These are phyloP conservation scores for Geranium incanum DNA, from an alignment of 441 rosid genomes.

Conservation along the genomic window DNA sequence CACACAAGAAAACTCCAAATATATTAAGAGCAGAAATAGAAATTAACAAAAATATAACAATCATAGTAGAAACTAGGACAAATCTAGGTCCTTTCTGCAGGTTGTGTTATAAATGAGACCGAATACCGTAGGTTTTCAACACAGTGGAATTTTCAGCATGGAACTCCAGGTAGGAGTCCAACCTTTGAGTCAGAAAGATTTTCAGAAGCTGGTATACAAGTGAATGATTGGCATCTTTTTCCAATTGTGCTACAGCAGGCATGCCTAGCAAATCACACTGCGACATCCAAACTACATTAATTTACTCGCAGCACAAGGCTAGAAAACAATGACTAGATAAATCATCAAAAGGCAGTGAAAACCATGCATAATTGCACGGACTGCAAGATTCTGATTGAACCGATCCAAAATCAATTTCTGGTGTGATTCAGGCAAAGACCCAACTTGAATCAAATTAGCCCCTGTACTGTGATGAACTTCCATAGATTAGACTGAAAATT, in stretches of 20 bases:
- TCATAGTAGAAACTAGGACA: not conserved
- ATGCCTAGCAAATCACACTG: slow-evolving; percentile 92
- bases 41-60: not conserved
- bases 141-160: slow-evolving; percentile 58
- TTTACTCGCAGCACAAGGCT: not conserved
- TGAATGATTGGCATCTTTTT: slow-evolving; percentile 65
- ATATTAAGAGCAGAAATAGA: not conserved
- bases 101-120: not conserved
- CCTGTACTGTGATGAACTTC: no score
- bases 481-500: no score
- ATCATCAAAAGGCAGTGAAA: not conserved
- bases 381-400: not conserved
- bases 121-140: slow-evolving; percentile 64
- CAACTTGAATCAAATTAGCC: no score
- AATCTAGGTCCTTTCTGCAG: slow-evolving; percentile 3
- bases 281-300: slow-evolving; percentile 23
- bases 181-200: slow-evolving; percentile 73
- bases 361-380: not conserved
- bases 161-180: slow-evolving; percentile 74
- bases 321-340: not conserved
- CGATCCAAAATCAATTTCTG: no score
- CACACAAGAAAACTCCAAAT: slow-evolving; percentile 8
- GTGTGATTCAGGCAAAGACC: no score
- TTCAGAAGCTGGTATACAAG: slow-evolving; percentile 73
- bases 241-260: slow-evolving; percentile 81